These are phyloP conservation scores for Arabis hirsuta DNA, from an alignment of 345 rosid species.

Conservation along the genomic window DNA sequence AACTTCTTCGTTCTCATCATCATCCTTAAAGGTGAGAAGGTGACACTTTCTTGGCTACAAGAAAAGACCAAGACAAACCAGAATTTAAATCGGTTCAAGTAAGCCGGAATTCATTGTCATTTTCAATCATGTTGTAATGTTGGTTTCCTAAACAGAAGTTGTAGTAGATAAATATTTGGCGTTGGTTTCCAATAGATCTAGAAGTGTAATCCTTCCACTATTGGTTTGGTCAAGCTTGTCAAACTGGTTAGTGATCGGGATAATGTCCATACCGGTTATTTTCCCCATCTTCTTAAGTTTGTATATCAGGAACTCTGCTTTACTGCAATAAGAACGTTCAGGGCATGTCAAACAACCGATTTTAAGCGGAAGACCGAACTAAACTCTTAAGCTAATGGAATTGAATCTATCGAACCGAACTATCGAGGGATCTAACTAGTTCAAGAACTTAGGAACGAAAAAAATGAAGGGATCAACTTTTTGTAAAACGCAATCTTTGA, in stretches of 20 bases:
- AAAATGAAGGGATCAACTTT: too few species aligned
- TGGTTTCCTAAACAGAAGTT: conserved; percentile 22
- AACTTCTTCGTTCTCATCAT: not conserved
- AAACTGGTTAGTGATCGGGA: conserved; percentile 59
- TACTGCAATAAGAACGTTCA: conserved; percentile 46
- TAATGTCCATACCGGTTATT: conserved; percentile 66
- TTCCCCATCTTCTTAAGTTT: conserved; percentile 79
- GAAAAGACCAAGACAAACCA: not conserved
- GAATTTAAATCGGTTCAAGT: not conserved
- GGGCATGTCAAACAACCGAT: not conserved
- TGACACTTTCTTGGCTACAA: not conserved
- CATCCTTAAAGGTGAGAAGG: conserved; percentile 7
- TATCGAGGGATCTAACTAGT: not conserved
- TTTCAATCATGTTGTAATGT: conserved; percentile 15
- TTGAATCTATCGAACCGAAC: too few species aligned
- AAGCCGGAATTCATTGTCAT: conserved; percentile 2
- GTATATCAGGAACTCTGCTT: conserved; percentile 79
- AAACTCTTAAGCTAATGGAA: not conserved
- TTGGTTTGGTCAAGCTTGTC: conserved; percentile 71
- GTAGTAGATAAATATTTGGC: conserved; percentile 17
- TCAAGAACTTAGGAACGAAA: not conserved
- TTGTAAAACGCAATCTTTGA: not conserved
- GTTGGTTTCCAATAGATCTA: conserved; percentile 61
- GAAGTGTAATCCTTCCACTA: conserved; percentile 76
- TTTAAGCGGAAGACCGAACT: too few species aligned